phyloP scores from a whole-genome alignment of 2,329 filamentous ascomycete genomes.

The Pseudogymnoascus sp. region DNA sequence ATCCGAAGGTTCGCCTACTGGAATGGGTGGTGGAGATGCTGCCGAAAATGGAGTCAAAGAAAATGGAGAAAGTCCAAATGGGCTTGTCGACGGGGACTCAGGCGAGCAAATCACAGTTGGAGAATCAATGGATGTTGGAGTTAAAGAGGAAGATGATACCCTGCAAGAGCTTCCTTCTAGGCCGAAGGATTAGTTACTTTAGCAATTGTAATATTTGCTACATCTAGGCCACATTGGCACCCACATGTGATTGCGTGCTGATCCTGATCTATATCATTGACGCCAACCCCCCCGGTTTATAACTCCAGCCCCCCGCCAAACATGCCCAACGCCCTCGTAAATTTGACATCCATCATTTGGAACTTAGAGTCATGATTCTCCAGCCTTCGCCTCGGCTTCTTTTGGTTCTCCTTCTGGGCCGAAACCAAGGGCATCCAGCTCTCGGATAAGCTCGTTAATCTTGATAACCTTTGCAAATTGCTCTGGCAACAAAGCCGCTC shows the following conservation, averaged over 20 bases:
- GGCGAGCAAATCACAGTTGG: not conserved
- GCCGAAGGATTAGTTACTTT: conserved; percentile 5
- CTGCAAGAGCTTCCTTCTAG: not conserved
- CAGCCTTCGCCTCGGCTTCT: conserved; percentile 16
- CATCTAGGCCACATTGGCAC: not conserved
- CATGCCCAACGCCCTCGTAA: conserved; percentile 5
- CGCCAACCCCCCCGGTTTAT: not conserved
- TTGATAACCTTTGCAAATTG: conserved; percentile 97
- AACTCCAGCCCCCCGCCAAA: not conserved
- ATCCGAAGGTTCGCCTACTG: not conserved
- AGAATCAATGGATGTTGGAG: not conserved
- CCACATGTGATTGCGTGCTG: not conserved
- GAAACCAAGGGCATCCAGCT: conserved; percentile 79
- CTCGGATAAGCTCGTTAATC: conserved; percentile 86
- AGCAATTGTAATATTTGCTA: not conserved
- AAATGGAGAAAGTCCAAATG: not conserved
- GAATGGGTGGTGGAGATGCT: not conserved
- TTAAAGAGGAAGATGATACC: conserved; percentile 1
- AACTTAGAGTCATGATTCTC: not conserved
- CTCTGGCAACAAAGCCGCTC: conserved; percentile 77
- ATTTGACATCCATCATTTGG: not conserved
- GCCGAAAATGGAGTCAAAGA: not conserved
- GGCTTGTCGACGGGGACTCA: not conserved
- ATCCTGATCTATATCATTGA: not conserved
- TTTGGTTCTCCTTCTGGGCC: conserved; percentile 67